Conservation (phyloP, 768 basidiomycete genomes). For the Gloeostereum incarnatum region DNA sequence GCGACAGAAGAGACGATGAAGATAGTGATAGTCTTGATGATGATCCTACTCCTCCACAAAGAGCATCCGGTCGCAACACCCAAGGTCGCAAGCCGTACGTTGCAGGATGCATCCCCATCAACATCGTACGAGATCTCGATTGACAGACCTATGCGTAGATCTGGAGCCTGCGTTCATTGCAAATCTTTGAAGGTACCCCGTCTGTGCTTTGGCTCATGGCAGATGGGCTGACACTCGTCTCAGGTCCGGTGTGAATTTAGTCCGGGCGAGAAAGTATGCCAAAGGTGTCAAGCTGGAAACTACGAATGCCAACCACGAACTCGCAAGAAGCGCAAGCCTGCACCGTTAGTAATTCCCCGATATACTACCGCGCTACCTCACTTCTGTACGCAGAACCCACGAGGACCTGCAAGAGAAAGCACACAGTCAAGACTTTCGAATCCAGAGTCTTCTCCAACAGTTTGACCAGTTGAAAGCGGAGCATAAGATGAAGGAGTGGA, state of each 20-base stretch:
- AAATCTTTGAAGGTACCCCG: conserved; percentile 42
- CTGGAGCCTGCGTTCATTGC: conserved; percentile 48
- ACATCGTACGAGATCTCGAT: not conserved
- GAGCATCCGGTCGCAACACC: too few relatives aligned
- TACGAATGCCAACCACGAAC: conserved; percentile 34
- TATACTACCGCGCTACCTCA: not conserved
- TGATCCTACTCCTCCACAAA: too few relatives aligned
- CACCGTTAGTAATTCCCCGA: conserved; percentile 29
- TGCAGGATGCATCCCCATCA: conserved; percentile 1
- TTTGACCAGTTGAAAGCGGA: conserved; percentile 31
- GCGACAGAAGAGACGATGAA: too few relatives aligned
- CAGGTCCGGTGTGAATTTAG: conserved; percentile 46
- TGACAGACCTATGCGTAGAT: conserved; percentile 17
- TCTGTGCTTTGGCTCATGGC: too few relatives aligned
- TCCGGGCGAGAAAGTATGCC: conserved; percentile 34
- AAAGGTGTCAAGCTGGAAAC: conserved; percentile 37
- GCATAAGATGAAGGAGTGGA: conserved; percentile 31
- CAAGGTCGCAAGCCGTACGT: too few relatives aligned
- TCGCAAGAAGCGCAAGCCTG: conserved; percentile 49
- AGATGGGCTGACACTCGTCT: too few relatives aligned
- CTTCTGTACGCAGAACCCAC: conserved; percentile 30
- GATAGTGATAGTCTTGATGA: too few relatives aligned
- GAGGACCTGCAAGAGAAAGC: conserved; percentile 42
- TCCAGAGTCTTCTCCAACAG: conserved; percentile 31
- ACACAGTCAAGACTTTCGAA: conserved; percentile 34